Evolutionary conservation across 768 basidiomycete species (phyloP), one percentile per base, ranked within the genome.

Genomic region (Calocybe cyanea): DNA sequence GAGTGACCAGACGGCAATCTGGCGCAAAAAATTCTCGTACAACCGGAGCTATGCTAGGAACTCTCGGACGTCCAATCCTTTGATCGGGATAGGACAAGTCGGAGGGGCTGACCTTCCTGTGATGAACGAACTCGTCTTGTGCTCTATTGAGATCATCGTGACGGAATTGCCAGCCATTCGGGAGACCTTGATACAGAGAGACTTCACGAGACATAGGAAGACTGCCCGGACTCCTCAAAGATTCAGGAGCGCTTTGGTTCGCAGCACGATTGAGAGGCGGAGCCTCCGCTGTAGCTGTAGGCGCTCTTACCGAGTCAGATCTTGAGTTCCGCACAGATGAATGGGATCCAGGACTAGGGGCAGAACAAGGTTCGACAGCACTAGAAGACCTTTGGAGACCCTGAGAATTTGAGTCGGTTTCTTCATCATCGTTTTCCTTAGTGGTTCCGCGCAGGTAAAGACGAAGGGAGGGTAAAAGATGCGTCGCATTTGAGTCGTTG

Each of bases 161-260:
- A 46, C 66, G 61, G 53, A 63, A 71, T 45, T 74, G 74, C 74
- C 73, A 75, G 19, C 72, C 74, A 43, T 72, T 71, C 2, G 72
- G 74, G 25, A 74, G 62, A 14, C 74, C 73, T 42, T 67, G 64
- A 57, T 68, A 74, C 6, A 76, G 60, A 21, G 74, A 72, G 21
- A 74, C 71, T 50, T 75, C 72, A 21, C 73, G 70, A 49, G 65
- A 58, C 72, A 76, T 73, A 14, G 68, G 61, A 19, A 53, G 56
- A 41, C 59, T 56, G 33, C 40, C 25, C 5, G 45, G 18, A 11
- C 25, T 28, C 25, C 25, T 28, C 5, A 28, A 5, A 28, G 6
- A 28, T 19, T 25, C 18, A 11, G 54, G 49, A 39, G 49, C 51
- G 9, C 46, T 46, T 7, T 46, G 43, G 17, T 48, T 52, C 7